Base-by-base conservation (phyloP, 1,139 yeast species). In the Yamadazyma atlantica region DNA sequence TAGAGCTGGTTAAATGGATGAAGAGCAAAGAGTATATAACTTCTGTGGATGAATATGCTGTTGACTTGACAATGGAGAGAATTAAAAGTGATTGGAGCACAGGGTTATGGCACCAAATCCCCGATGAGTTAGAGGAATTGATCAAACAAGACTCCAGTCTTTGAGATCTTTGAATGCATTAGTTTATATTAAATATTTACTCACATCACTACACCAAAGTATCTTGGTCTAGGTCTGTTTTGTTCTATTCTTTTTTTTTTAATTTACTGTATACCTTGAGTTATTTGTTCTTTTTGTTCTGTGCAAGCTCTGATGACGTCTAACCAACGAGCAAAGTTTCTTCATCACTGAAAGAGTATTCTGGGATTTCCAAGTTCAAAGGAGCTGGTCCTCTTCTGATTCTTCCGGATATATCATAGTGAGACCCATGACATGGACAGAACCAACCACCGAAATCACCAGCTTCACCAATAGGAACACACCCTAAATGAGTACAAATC, bases 361-460 rank as follows among this genome's bases (percentile, higher is more conserved):
- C 77, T 57, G 99, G 99, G 56, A 94, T 79, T 77, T 92, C 98
- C 76, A 94, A 81, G 80, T 92, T 92, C 69, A 89, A 81, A 63
- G 99, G 99, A 65, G 99, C 99, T 58, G 99, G 99, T 56, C 99
- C 99, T 76, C 83, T 92, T 84, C 99, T 88, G 67, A 94, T 92
- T 84, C 99, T 92, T 68, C 99, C 99, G 49, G 97, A 85, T 74
- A 94, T 94, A 75, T 94, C 98, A 74, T 94, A 94, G 72, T 94
- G 98, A 65, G 98, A 92, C 80, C 98, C 99, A 78, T 94, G 99
- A 77, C 98, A 94, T 52, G 99, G 99, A 73, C 99, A 94, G 92
- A 94, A 94, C 98, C 98, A 94, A 64, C 98, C 98, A 66, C 97
- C 97, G 58, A 81, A 94, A 70, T 94, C 99, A 73, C 99, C 99